Percentiles rank a stretch among this genome's conserved stretches.
Evolutionary conservation across 2,329 filamentous ascomycete species (phyloP).

Genomic region (Cercospora zeina): DNA sequence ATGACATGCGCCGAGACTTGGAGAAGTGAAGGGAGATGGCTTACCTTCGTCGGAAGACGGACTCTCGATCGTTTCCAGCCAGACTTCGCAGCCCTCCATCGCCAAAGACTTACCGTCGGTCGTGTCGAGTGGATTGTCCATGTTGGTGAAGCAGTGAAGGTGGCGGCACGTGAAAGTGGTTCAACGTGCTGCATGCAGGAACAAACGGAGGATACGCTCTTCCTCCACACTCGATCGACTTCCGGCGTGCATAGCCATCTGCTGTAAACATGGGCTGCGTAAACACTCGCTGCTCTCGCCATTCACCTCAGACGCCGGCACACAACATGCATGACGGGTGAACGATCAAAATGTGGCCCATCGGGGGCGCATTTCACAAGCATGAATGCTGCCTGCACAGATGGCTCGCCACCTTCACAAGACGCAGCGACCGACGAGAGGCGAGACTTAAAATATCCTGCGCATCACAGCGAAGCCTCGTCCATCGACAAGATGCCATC

Average conservation of each 20-base stretch:
- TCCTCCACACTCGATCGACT: not conserved
- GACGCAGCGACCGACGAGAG: not conserved
- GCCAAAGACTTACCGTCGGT: slow-evolving; percentile 1
- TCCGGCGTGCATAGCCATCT: not conserved
- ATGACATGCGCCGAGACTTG: slow-evolving; percentile 20
- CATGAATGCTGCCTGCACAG: not conserved
- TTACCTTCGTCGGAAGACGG: slow-evolving; percentile 2
- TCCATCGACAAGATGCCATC: not conserved
- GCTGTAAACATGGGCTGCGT: not conserved
- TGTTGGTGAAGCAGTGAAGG: slow-evolving; percentile 1
- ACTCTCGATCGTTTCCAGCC: not conserved
- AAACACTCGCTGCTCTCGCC: not conserved
- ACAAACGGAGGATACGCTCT: not conserved
- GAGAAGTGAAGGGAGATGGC: slow-evolving; percentile 8
- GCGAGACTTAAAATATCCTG: not conserved
- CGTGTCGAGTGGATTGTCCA: not conserved
- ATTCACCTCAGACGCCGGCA: not conserved
- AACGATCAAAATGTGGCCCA: not conserved
- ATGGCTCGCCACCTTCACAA: not conserved
- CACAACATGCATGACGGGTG: not conserved
- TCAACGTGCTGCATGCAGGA: slow-evolving; percentile 2
- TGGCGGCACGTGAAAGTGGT: not conserved
- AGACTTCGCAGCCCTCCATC: slow-evolving; percentile 20
- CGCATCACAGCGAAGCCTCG: not conserved
- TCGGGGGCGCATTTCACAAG: not conserved